Percentiles rank a stretch among this genome's conserved stretches.
Conservation (phyloP, 148 eudicot genomes). For the Nepenthes gracilis region DNA sequence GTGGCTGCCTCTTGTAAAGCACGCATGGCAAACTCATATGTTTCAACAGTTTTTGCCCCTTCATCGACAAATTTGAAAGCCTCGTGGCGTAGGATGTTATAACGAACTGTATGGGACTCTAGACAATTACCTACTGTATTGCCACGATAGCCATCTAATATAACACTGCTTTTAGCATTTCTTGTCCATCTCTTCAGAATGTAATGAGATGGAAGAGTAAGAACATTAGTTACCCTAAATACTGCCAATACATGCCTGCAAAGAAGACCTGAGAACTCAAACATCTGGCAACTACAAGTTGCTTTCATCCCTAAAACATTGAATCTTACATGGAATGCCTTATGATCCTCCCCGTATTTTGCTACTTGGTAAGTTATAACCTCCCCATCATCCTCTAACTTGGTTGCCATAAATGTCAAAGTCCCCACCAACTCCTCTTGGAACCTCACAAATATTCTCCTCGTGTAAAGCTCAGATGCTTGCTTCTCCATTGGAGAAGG, state of each 20-base stretch:
- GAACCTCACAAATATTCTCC: slow-evolving; percentile 32
- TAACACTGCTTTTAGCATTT: slow-evolving; percentile 44
- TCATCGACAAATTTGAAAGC: slow-evolving; percentile 40
- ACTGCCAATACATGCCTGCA: slow-evolving; percentile 45
- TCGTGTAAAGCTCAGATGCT: slow-evolving; percentile 35
- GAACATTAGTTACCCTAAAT: slow-evolving; percentile 43
- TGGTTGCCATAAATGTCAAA: slow-evolving; percentile 38
- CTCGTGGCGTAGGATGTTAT: slow-evolving; percentile 35
- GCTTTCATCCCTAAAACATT: slow-evolving; percentile 32
- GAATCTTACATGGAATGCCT: slow-evolving; percentile 25
- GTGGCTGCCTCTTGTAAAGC: slow-evolving; percentile 37
- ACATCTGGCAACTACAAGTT: slow-evolving; percentile 50
- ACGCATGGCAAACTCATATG: slow-evolving; percentile 33
- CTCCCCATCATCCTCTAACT: slow-evolving; percentile 27
- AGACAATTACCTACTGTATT: slow-evolving; percentile 10
- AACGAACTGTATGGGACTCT: slow-evolving; percentile 39
- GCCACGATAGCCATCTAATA: slow-evolving; percentile 23
- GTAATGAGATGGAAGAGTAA: slow-evolving; percentile 36
- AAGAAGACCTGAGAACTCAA: slow-evolving; percentile 48
- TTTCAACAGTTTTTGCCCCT: slow-evolving; percentile 31
- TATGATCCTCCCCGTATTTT: slow-evolving; percentile 42
- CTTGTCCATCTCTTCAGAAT: slow-evolving; percentile 48
- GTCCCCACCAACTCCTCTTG: slow-evolving; percentile 57
- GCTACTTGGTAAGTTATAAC: slow-evolving; percentile 27
- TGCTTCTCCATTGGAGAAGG: slow-evolving; percentile 62